A percentile compares a stretch with the other conserved stretches of the same genome.
phyloP scores from a whole-genome alignment of 306 rosid genomes.

The Castanea crenata region DNA sequence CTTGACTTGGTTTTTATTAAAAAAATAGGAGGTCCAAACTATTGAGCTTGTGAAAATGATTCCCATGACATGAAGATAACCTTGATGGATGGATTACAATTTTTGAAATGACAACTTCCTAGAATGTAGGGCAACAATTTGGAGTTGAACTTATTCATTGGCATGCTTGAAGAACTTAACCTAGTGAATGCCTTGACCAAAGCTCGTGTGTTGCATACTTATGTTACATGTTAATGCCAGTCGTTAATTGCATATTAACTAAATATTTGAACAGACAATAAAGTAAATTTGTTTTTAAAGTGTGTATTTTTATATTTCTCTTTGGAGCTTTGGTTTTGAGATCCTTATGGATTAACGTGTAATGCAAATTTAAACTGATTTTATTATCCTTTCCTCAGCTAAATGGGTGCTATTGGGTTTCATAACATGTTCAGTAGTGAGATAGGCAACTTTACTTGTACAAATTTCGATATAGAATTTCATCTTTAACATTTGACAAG shows the following conservation, averaged over 20 bases:
- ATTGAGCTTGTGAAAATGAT: too few relatives aligned
- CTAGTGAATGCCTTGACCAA: background rate
- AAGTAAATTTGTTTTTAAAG: background rate
- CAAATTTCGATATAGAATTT: background rate
- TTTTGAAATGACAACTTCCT: too few relatives aligned
- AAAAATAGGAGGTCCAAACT: too few relatives aligned
- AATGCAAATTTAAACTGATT: background rate
- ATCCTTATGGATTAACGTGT: background rate
- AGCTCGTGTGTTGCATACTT: background rate
- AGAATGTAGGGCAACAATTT: too few relatives aligned
- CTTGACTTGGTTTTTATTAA: too few relatives aligned
- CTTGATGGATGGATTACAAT: too few relatives aligned
- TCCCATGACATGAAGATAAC: too few relatives aligned
- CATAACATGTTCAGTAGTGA: background rate
- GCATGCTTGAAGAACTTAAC: background rate
- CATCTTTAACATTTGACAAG: background rate
- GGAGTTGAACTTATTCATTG: too few relatives aligned
- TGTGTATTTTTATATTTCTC: background rate
- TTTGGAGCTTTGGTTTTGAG: background rate
- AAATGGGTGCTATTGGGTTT: background rate
- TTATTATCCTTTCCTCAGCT: background rate
- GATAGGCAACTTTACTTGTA: background rate
- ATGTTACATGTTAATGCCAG: background rate
- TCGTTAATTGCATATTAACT: background rate
- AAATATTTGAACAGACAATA: background rate